Evolutionary conservation across 2,329 filamentous ascomycete species (phyloP).

Genomic region (Clarireedia homoeocarpa): DNA sequence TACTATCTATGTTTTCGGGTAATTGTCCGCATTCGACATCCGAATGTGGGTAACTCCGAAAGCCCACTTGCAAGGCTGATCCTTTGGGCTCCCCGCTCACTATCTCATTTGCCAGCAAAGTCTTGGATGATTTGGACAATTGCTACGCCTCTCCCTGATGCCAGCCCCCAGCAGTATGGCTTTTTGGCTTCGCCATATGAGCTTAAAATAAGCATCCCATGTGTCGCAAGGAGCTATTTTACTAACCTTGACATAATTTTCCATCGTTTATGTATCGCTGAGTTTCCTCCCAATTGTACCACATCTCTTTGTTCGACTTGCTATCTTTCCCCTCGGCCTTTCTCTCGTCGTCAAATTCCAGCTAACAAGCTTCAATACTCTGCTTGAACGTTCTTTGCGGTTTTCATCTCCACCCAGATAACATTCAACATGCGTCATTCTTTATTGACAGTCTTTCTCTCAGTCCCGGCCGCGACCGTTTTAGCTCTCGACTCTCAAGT

Average conservation of each 20-base stretch:
- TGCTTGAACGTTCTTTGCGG: too few species aligned
- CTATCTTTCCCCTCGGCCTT: neutral
- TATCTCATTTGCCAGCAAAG: neutral
- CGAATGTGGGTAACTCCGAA: neutral
- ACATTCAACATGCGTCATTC: conserved; percentile 17
- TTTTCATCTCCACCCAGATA: neutral
- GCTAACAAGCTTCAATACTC: neutral
- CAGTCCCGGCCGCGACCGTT: conserved; percentile 12
- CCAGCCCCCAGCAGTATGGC: neutral
- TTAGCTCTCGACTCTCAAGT: conserved; percentile 9
- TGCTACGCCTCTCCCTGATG: neutral
- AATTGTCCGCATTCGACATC: too few species aligned
- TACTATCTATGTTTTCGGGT: too few species aligned
- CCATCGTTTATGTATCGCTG: neutral
- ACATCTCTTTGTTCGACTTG: neutral
- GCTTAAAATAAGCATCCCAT: neutral
- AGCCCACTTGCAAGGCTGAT: conserved; percentile 1
- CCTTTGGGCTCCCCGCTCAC: neutral
- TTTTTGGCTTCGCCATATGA: neutral
- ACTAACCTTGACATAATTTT: neutral
- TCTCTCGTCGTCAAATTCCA: neutral
- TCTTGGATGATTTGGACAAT: neutral
- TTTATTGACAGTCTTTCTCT: conserved; percentile 8
- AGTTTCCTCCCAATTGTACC: neutral
- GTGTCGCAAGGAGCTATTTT: neutral